These are phyloP conservation scores for Clohesyomyces aquaticus DNA, from an alignment of 495 filamentous ascomycete genomes.

Conservation along the genomic window DNA sequence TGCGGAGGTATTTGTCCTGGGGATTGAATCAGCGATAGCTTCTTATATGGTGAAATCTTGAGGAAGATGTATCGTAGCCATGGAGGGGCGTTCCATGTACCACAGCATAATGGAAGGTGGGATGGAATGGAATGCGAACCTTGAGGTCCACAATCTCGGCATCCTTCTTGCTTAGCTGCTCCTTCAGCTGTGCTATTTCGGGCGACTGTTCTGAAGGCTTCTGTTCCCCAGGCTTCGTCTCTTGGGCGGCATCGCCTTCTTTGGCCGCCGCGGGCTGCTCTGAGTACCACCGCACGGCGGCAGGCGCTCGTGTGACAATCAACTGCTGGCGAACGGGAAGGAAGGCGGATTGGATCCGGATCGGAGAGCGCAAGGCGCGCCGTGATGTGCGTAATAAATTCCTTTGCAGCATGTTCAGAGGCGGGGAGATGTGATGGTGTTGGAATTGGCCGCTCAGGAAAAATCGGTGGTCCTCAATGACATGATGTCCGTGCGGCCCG, in stretches of 20 bases:
- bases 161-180: constrained; percentile 81
- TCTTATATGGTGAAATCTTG: constrained; percentile 4
- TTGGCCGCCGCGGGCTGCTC: constrained; percentile 41
- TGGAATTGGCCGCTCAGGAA: constrained; percentile 6
- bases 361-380: constrained; percentile 14
- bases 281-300: constrained; percentile 39
- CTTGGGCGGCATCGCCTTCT: constrained; percentile 25
- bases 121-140: constrained; percentile 54
- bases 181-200: constrained; percentile 54
- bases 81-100: too few species aligned
- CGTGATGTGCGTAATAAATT: constrained; percentile 31
- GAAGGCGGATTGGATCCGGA: constrained; percentile 14
- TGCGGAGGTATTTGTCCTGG: constrained; percentile 90
- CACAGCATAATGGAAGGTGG: constrained; percentile 2
- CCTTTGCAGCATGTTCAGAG: constrained; percentile 38
- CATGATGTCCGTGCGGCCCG: constrained; percentile 12
- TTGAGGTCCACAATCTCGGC: constrained; percentile 84
- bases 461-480: constrained; percentile 21
- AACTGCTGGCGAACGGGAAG: constrained; percentile 13
- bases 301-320: constrained; percentile 18
- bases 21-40: background rate
- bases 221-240: constrained; percentile 20
- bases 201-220: constrained; percentile 18
- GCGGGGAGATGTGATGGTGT: constrained; percentile 7
- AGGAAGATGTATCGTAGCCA: too few species aligned